Percentiles rank a stretch among this genome's conserved stretches.
These are phyloP conservation scores for Fusarium fujikuroi DNA, from an alignment of 2,329 filamentous ascomycete species.

Conservation along the genomic window DNA sequence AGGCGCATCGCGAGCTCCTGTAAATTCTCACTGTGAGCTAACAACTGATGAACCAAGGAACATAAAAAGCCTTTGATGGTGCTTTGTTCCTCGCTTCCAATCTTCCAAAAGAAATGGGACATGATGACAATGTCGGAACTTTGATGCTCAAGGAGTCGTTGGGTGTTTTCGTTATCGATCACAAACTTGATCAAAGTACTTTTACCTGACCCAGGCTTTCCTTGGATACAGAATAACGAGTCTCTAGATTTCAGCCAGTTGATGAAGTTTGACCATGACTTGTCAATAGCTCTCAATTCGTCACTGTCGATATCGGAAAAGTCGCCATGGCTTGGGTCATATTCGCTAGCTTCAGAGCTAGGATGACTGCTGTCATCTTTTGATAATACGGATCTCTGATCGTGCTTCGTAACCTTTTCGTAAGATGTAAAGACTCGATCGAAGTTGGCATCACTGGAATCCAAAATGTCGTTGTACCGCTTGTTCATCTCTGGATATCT, in stretches of 20 bases:
- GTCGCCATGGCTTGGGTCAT: accelerated
- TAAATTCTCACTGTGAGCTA: accelerated
- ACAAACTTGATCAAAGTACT: conserved; percentile 25
- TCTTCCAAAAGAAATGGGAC: background rate
- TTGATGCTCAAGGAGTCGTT: accelerated
- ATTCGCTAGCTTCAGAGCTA: background rate
- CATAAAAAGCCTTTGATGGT: background rate
- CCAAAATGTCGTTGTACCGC: conserved; percentile 1
- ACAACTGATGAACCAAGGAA: accelerated
- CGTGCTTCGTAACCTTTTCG: accelerated
- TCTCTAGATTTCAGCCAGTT: background rate
- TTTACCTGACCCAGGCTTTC: conserved; percentile 31
- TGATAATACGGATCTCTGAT: accelerated
- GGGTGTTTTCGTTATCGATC: background rate
- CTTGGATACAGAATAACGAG: background rate
- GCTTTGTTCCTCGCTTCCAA: accelerated
- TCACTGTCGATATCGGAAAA: accelerated
- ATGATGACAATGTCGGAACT: accelerated
- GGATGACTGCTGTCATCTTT: accelerated
- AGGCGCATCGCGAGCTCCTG: accelerated
- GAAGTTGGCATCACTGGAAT: background rate
- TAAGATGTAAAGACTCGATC: background rate
- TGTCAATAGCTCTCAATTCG: background rate
- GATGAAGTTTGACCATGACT: background rate
- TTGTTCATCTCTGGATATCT: conserved; percentile 3